These are phyloP conservation scores for Sporothrix phasma DNA, from an alignment of 2,329 filamentous ascomycete species.

Conservation along the genomic window DNA sequence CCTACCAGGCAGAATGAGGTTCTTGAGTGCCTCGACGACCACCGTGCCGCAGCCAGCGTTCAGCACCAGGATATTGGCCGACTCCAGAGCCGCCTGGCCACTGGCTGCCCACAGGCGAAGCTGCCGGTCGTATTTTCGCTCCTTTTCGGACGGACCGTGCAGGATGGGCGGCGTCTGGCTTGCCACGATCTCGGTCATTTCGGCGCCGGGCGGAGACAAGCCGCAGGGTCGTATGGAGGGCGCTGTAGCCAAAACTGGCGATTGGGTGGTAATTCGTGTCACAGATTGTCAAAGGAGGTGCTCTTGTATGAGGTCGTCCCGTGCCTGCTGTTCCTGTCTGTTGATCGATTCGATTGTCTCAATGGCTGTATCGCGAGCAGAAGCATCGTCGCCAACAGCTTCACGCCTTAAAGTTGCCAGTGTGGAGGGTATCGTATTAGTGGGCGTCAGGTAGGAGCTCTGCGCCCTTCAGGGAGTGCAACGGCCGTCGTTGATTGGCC, in stretches of 20 bases:
- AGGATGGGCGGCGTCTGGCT: conserved; percentile 39
- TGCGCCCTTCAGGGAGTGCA: not conserved
- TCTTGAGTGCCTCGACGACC: conserved; percentile 88
- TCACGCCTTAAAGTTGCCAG: not conserved
- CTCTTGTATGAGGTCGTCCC: not conserved
- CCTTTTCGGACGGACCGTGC: conserved; percentile 48
- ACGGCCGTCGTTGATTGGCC: not conserved
- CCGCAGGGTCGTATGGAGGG: not conserved
- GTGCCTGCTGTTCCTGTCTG: not conserved
- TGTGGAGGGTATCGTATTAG: conserved; percentile 1
- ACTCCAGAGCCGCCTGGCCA: conserved; percentile 82
- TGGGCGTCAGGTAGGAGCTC: not conserved
- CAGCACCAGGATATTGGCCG: conserved; percentile 80
- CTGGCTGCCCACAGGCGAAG: conserved; percentile 89
- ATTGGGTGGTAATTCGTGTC: too few species aligned
- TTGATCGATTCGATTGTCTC: not conserved
- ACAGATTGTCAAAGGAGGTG: not conserved
- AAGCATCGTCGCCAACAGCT: not conserved
- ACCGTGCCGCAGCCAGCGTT: conserved; percentile 82
- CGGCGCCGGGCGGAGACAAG: not conserved
- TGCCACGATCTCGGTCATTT: conserved; percentile 37
- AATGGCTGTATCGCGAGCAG: not conserved
- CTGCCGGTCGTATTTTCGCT: conserved; percentile 86
- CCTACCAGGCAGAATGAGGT: conserved; percentile 79
- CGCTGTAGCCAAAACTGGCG: not conserved